Conservation (phyloP, 1,139 yeast species). For the Torulaspora pretoriensis region DNA sequence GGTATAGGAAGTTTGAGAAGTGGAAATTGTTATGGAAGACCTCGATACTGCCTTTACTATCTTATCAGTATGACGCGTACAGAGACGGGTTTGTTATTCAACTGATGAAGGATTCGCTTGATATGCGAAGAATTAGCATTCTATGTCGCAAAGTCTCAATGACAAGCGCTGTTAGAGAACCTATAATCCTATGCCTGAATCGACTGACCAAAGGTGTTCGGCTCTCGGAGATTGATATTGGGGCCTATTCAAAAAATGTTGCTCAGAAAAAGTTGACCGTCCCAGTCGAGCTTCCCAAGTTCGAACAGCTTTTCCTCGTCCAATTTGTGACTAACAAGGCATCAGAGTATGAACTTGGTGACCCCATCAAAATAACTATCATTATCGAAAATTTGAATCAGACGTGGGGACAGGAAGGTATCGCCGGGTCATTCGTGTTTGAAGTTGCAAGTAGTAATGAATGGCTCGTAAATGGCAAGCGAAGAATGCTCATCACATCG, state of each 20-base stretch:
- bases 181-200: constrained; percentile 20
- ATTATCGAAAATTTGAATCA: constrained; percentile 19
- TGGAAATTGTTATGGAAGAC: constrained; percentile 30
- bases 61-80: constrained; percentile 25
- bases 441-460: constrained; percentile 30
- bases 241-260: constrained; percentile 22
- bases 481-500: constrained; percentile 21
- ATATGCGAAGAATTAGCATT: constrained; percentile 8
- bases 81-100: constrained; percentile 13
- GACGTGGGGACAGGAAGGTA: constrained; percentile 20
- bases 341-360: constrained; percentile 19
- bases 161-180: constrained; percentile 15
- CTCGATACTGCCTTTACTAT: constrained; percentile 20
- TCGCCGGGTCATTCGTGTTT: constrained; percentile 16
- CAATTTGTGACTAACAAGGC: constrained; percentile 12
- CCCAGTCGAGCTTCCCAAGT: constrained; percentile 30
- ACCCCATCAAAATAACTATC: constrained; percentile 21
- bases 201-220: constrained; percentile 18
- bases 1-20: constrained; percentile 22
- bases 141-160: constrained; percentile 13
- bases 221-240: constrained; percentile 22
- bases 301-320: constrained; percentile 26
- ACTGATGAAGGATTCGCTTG: constrained; percentile 9
- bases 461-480: constrained; percentile 35
- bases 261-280: constrained; percentile 22